Base-by-base conservation (phyloP, 1,139 yeast genomes). In the Magnusiomyces fungicola region DNA sequence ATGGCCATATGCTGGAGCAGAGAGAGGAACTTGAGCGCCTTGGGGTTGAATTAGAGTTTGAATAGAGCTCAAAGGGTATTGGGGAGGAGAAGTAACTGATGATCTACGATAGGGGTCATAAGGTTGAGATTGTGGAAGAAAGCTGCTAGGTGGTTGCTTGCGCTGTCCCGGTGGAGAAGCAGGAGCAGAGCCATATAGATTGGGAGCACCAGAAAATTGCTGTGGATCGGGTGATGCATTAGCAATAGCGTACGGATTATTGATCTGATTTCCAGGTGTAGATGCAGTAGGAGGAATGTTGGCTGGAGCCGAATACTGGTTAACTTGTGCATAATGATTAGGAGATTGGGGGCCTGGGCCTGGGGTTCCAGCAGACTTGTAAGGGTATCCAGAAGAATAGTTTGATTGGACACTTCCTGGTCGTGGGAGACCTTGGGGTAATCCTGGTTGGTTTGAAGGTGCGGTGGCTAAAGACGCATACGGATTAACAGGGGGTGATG, bases 401-500 rank as follows among this genome's bases (percentile, higher is more conserved):
- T n/a, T n/a, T n/a, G n/a, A n/a, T n/a, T n/a, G n/a, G n/a, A n/a
- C n/a, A n/a, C n/a, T n/a, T n/a, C n/a, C n/a, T n/a, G n/a, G n/a
- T n/a, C n/a, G n/a, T n/a, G n/a, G n/a, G n/a, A n/a, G n/a, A n/a
- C n/a, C n/a, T n/a, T n/a, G n/a, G n/a, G n/a, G n/a, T n/a, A n/a
- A n/a, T n/a, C n/a, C n/a, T n/a, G n/a, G n/a, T n/a, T n/a, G n/a
- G n/a, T n/a, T n/a, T n/a, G 34, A 24, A 23, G 41, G 6, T 22
- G 34, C 27, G 33, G 25, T 25, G 10, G 44, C 43, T 16, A 42
- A 30, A 2, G 21, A 10, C 22, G 47, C 43, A 30, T 45, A 41
- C 19, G 38, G 53, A 14, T 50, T 50, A 30, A 44, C 45, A 6
- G 48, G 48, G n/a, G 44, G 46, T 14, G 50, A 46, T 27, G 45